These are phyloP conservation scores for Penicillium psychrosexuale DNA, from an alignment of 2,329 filamentous ascomycete genomes.

Conservation along the genomic window DNA sequence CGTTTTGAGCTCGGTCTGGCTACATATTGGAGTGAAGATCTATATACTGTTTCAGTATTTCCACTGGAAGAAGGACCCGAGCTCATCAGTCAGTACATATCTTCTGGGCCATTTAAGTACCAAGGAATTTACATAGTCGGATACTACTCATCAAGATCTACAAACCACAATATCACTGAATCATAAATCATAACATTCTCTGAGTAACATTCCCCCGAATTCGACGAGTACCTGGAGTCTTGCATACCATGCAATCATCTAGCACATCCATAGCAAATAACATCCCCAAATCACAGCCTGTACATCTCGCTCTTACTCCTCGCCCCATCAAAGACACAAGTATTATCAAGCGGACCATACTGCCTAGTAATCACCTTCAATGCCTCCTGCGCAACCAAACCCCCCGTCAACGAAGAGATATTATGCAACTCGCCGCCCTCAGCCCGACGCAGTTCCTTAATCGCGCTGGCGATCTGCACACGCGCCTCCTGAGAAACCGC, in stretches of 20 bases:
- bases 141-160: background rate
- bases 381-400: slow-evolving; percentile 93
- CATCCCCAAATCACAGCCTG: slow-evolving; percentile 36
- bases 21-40: background rate
- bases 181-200: slow-evolving; percentile 12
- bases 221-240: background rate
- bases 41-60: background rate
- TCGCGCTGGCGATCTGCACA: slow-evolving; percentile 53
- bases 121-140: background rate
- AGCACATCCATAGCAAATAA: background rate
- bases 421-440: slow-evolving; percentile 88
- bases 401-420: slow-evolving; percentile 79
- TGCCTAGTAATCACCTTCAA: slow-evolving; percentile 75
- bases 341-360: slow-evolving; percentile 63
- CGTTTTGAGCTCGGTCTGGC: background rate
- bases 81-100: background rate
- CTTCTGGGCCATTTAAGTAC: background rate
- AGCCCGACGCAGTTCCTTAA: slow-evolving; percentile 69
- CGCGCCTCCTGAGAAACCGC: slow-evolving; percentile 50
- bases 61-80: background rate
- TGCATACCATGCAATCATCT: background rate
- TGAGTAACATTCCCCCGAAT: background rate
- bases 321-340: slow-evolving; percentile 62
- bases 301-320: slow-evolving; percentile 55
- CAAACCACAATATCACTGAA: background rate